Evolutionary conservation across 2,329 filamentous ascomycete species (phyloP), one percentile per base, ranked within the genome.

Genomic region (Spiromastix sp.): DNA sequence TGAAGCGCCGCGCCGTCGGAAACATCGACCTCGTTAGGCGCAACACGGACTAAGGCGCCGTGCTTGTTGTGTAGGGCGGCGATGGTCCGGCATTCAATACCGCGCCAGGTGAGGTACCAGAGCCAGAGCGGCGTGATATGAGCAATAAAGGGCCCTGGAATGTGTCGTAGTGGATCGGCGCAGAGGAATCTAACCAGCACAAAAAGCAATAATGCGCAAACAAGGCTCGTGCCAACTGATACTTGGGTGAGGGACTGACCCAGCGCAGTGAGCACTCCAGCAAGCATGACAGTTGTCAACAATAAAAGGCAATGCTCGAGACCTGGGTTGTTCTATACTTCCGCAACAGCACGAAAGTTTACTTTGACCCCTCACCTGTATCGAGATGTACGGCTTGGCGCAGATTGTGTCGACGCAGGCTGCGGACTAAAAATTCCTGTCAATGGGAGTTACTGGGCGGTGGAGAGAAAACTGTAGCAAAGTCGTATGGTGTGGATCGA

Each of bases 1-100:
- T 30, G 16, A 12, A 30, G 28, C 11, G 28, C 12, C 10, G 15
- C 28, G 28, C 6, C 28, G 15, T 30, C 28, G 4, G 28, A 17
- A 18, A 30, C 12, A 9, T 30, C 28, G 28, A 17, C 28, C 20
- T 30, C 28, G 15, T 30, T 30, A 19, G 28, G 28, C 5, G 28
- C 28, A n/a, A 30, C 20, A 2, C 28, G 28, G 9, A 11, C 28
- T 11, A 19, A 15, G 12, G 28, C 6, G 4, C 28, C 15, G 15
- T 30, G 13, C 12, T 18, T 12, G 11, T 19, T 30, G 4, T 30
- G 28, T 5, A 30, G 28, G 4, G 28, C 28, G 5, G 28, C 13
- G 10, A 30, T 18, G 28, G 28, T 17, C 7, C 28, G 11, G 9
- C 28, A 15, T 11, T 30, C 28, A 9, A 30, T 17, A 3, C 28